phyloP scores from a whole-genome alignment of 2,329 filamentous ascomycete species.

The Claviceps capensis region DNA sequence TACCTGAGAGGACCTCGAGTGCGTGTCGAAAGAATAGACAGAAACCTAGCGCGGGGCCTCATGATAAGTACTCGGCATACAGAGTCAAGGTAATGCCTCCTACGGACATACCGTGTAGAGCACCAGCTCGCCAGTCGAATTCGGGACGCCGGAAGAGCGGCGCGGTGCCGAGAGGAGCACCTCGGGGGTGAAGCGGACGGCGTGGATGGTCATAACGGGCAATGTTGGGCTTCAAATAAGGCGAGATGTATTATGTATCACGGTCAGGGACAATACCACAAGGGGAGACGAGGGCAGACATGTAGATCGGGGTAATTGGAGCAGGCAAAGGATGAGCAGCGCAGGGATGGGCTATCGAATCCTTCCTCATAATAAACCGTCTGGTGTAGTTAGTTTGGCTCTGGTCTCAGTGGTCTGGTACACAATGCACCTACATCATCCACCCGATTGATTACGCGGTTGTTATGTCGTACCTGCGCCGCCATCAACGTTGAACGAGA shows the following conservation, averaged over 20 bases:
- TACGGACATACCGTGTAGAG: slow-evolving; percentile 44
- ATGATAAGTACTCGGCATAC: background rate
- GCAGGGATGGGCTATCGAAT: no score
- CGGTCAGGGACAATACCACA: background rate
- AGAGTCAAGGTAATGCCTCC: no score
- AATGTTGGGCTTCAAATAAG: background rate
- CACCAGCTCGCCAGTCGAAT: slow-evolving; percentile 47
- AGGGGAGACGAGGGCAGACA: no score
- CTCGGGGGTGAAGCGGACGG: slow-evolving; percentile 61
- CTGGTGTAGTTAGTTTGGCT: no score
- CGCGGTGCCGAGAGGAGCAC: slow-evolving; percentile 65
- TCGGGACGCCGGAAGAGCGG: slow-evolving; percentile 57
- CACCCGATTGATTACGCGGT: no score
- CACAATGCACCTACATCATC: no score
- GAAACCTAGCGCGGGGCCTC: slow-evolving; percentile 33
- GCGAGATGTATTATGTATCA: background rate
- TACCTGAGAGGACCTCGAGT: slow-evolving; percentile 55
- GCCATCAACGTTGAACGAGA: no score
- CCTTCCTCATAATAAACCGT: no score
- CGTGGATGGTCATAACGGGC: slow-evolving; percentile 51
- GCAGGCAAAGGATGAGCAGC: no score
- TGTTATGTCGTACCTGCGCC: no score
- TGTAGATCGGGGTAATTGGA: background rate
- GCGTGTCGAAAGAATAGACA: slow-evolving; percentile 67
- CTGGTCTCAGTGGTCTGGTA: no score